These are phyloP conservation scores for Quercus cerris DNA, from an alignment of 306 rosid genomes.

Conservation along the genomic window DNA sequence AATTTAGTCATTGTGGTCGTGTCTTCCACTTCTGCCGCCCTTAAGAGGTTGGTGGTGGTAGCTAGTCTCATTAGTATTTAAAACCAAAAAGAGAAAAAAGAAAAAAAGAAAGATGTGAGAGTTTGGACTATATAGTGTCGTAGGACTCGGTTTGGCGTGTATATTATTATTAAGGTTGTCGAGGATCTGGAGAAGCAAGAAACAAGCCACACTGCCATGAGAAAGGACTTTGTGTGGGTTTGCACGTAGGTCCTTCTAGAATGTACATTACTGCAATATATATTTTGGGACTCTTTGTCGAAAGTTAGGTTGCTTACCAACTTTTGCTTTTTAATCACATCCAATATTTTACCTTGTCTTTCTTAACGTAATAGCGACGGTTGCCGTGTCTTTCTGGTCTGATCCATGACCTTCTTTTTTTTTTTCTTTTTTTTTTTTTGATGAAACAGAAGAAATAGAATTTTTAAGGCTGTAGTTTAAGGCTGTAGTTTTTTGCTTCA, in stretches of 20 bases:
- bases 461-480: too few relatives aligned
- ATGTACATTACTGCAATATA: neutral
- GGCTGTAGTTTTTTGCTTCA: too few relatives aligned
- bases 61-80: too few relatives aligned
- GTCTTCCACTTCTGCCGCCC: conserved; percentile 25
- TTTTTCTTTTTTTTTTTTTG: too few relatives aligned
- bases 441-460: too few relatives aligned
- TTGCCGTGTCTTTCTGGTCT: neutral
- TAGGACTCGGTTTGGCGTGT: too few relatives aligned
- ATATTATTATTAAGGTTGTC: too few relatives aligned
- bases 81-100: neutral
- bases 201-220: neutral
- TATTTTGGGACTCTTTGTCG: neutral
- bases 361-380: neutral
- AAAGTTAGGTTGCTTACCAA: neutral
- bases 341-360: neutral
- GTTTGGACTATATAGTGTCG: too few relatives aligned
- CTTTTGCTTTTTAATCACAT: neutral
- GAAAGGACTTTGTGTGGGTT: neutral
- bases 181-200: too few relatives aligned
- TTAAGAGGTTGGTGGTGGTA: neutral
- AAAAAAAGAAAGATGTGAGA: too few relatives aligned
- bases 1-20: conserved; percentile 8
- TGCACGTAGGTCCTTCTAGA: neutral
- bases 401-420: too few relatives aligned